These are phyloP conservation scores for Skeletonema menzelii DNA, from an alignment of 108 stramenopile genomes.

Conservation along the genomic window DNA sequence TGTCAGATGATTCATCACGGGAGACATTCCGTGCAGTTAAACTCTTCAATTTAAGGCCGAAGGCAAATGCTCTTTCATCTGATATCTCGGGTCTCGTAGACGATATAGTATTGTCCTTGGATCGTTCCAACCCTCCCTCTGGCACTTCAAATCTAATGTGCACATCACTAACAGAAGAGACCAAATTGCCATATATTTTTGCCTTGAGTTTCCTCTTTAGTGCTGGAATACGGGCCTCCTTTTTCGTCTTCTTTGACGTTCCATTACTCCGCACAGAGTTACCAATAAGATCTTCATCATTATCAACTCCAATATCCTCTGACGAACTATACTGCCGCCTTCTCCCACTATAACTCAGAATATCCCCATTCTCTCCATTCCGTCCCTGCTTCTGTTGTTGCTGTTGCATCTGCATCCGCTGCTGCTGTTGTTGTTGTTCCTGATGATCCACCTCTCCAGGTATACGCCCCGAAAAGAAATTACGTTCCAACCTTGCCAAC, in stretches of 20 bases:
- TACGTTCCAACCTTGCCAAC: constrained; percentile 75
- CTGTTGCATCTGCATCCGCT: not conserved
- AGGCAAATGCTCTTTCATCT: constrained; percentile 74
- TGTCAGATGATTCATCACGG: not conserved
- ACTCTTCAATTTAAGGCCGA: constrained; percentile 61
- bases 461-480: constrained; percentile 70
- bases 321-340: constrained; percentile 17
- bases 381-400: constrained; percentile 16
- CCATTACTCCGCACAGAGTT: constrained; percentile 9
- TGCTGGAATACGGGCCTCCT: constrained; percentile 24
- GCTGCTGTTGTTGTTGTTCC: no score
- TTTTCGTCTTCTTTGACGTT: constrained; percentile 17
- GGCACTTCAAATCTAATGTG: constrained; percentile 82
- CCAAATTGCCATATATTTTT: constrained; percentile 73
- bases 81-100: not conserved
- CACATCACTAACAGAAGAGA: constrained; percentile 62
- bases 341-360: constrained; percentile 23
- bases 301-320: constrained; percentile 7
- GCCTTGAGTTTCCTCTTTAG: constrained; percentile 62
- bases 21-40: constrained; percentile 57
- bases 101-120: not conserved
- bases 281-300: not conserved
- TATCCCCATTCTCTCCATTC: constrained; percentile 6
- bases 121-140: constrained; percentile 59
- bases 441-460: constrained; percentile 76